Evolutionary conservation across 2,329 filamentous ascomycete species (phyloP), one percentile per base, ranked within the genome.

Genomic region (Cytospora leucostoma): DNA sequence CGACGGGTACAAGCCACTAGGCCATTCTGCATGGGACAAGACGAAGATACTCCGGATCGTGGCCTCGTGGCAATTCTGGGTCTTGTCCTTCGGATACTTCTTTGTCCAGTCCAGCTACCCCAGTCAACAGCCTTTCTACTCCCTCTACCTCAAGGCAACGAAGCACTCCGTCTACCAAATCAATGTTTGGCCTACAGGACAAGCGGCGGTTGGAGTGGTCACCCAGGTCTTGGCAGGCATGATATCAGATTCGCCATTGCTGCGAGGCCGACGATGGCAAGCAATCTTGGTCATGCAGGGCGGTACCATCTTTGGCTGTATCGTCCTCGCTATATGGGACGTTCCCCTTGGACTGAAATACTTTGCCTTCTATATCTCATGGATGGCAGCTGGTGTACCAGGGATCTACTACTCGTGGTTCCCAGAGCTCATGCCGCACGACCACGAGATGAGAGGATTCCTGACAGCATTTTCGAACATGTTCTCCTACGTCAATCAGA

Each of bases 391-490:
- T 7, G 66, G 66, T 21, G 65, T 67, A 6, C 63, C 65, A 0
- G 66, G 66, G 5, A 61, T 68, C 19, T 68, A 65, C 21, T 68
- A 67, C 21, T 66, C 66, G 38, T 58, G 71, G 72, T 70, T 67
- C 34, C 68, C 69, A 8, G 69, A 70, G 17, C 53, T 70, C 34
- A 71, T 72, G 61, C 67, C 65, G 10, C 65, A 67, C 19, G 69
- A 69, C 19, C 67, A 70, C 44, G 68, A 68, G 61, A 72, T 72
- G 70, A 61, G 68, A 58, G 66, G 68, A 3, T 59, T 66, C 62
- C 59, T 67, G 61, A 67, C 65, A 3, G 65, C 66, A 0, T 68
- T 67, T 49, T 68, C 63, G 10, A 67, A 68, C 17, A 52, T 62
- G 1, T 68, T 67, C 8, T 68, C 63, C 1, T 66, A 64, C 8